Evolutionary conservation across 1,284 basidiomycete genomes (phyloP), one percentile per base, ranked within the genome.

Genomic region (Chiua sp.): DNA sequence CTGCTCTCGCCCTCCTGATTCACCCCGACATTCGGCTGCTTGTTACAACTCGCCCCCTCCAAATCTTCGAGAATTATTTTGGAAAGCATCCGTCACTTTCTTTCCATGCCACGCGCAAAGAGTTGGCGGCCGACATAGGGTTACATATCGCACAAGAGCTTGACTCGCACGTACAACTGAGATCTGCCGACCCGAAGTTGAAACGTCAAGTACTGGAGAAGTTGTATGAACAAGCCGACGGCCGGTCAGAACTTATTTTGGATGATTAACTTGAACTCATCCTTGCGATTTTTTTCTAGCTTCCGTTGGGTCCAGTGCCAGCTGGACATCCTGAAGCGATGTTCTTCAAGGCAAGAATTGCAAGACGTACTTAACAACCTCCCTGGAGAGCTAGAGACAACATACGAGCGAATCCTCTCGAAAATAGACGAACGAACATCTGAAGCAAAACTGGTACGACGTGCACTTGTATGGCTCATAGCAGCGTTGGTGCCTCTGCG

Each of bases 291-390:
- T 11, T 44, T 28, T 26, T 12, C 32, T 46, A 58, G 57, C 23
- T 58, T 58, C 23, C 46, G 37, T 13, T 58, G 57, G 57, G 57
- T 53, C 6, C 57, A 53, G 15, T 58, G 57, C 22, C 57, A 58
- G 20, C 30, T 58, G 4, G 56, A 53, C 26, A 23, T 18, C 16
- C 37, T 58, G 13, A 53, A 58, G 20, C 37, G 30, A 53, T 58
- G 56, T 22, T 26, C 16, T 11, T 23, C 28, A 1, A 7, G 4
- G 26, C 26, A 22, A 15, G 30, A 56, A 15, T 28, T 56, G 12
- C 39, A 30, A 30, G 55, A 56, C 42, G 20, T 35, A 11, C 26
- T 56, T 7, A 37, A 44, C 15, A 11, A 33, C n/a, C 55, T 56
- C 15, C 54, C 54, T 2, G 32, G n/a, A 3, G 54, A 30, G 11